Evolutionary conservation across 2,329 filamentous ascomycete species (phyloP).

Genomic region (Epichloe baconii): DNA sequence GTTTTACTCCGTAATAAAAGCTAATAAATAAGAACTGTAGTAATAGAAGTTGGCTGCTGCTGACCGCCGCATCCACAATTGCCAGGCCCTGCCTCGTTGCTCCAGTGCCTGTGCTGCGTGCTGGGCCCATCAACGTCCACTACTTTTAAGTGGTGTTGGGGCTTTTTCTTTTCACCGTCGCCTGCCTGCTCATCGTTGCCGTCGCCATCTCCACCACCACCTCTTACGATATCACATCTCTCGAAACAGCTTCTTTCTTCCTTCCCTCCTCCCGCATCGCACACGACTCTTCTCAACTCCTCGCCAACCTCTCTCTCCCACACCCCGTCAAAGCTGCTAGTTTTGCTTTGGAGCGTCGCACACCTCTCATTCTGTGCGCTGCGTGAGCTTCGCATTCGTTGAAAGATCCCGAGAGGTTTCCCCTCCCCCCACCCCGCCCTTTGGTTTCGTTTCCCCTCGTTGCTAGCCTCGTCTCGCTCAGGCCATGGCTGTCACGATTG

Average conservation of each 20-base stretch:
- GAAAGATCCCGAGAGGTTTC: constrained; percentile 9
- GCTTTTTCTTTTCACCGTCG: not conserved
- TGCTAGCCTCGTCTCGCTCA: constrained; percentile 16
- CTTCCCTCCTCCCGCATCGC: constrained; percentile 5
- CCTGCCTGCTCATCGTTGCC: not conserved
- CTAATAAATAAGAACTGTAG: too few species aligned
- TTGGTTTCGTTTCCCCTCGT: constrained; percentile 19
- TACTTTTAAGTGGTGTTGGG: not conserved
- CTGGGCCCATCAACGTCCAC: not conserved
- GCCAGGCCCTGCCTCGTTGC: not conserved
- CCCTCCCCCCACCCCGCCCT: constrained; percentile 13
- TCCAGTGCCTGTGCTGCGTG: not conserved
- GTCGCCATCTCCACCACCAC: not conserved
- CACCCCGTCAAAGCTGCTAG: not conserved
- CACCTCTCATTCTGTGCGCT: constrained; percentile 13
- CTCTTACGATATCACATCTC: constrained; percentile 1
- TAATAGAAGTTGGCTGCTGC: not conserved
- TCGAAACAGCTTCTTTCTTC: constrained; percentile 4
- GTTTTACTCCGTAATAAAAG: too few species aligned
- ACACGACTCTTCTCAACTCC: constrained; percentile 1
- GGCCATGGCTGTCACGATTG: constrained; percentile 59
- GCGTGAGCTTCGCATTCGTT: constrained; percentile 12
- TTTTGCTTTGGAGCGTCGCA: constrained; percentile 12
- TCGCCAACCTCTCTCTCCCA: not conserved
- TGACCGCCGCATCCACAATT: not conserved